Conservation (phyloP, 2,329 filamentous ascomycete species). For the Paecilomyces formosus region DNA sequence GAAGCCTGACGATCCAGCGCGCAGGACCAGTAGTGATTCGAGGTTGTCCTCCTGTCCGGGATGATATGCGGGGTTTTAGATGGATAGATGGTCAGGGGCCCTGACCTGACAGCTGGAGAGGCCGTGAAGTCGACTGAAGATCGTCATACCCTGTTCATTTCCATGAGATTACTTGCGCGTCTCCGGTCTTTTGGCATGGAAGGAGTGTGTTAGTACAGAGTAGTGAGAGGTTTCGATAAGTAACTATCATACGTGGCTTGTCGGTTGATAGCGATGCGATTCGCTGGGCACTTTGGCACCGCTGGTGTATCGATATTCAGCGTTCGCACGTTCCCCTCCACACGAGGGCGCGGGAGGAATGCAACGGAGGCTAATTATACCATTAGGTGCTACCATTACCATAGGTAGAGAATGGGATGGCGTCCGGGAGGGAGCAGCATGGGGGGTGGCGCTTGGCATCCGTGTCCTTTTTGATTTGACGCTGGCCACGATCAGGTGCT, state of each 20-base stretch:
- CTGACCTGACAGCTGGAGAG: background rate
- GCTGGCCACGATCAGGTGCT: background rate
- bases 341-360: background rate
- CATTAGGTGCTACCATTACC: too few species aligned
- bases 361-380: background rate
- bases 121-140: background rate
- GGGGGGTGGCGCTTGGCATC: background rate
- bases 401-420: too few species aligned
- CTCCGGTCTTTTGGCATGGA: background rate
- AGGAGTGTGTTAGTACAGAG: background rate
- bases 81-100: slow-evolving; percentile 5
- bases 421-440: background rate
- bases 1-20: background rate
- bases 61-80: slow-evolving; percentile 9
- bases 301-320: background rate
- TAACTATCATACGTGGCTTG: background rate
- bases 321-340: background rate
- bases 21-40: background rate
- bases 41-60: background rate
- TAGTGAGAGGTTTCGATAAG: background rate
- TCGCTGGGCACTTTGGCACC: background rate
- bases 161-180: background rate
- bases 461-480: background rate
- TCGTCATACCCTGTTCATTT: background rate
- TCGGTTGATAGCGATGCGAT: background rate